These are phyloP conservation scores for Trypanosoma cruzi DNA, from an alignment of 208 protist genomes.

Conservation along the genomic window DNA sequence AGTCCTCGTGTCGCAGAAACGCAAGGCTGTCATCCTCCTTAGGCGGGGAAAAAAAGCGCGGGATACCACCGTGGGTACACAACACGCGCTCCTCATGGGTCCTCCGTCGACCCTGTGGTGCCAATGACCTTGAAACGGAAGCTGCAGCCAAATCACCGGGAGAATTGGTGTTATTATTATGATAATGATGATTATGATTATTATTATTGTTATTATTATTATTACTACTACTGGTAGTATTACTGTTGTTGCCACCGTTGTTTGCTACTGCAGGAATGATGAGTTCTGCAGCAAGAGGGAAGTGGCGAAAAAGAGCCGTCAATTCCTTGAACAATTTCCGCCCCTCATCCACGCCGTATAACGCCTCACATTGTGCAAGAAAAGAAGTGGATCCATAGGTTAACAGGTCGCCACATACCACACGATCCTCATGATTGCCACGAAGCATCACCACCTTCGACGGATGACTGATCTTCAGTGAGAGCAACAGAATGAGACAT, in stretches of 20 bases:
- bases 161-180: not conserved
- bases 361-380: conserved; percentile 57
- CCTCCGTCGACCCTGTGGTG: conserved; percentile 32
- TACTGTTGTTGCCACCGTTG: conserved; percentile 3
- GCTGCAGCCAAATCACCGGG: not conserved
- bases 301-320: conserved; percentile 68
- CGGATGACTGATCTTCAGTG: conserved; percentile 74
- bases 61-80: conserved; percentile 82
- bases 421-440: conserved; percentile 88
- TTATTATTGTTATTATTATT: conserved; percentile 11
- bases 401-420: conserved; percentile 68
- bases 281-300: conserved; percentile 71
- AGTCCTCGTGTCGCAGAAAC: conserved; percentile 45
- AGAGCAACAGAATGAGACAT: conserved; percentile 72
- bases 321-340: conserved; percentile 57
- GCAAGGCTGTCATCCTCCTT: conserved; percentile 48
- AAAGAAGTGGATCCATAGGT: conserved; percentile 74
- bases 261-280: conserved; percentile 55
- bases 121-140: conserved; percentile 21
- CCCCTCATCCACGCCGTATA: conserved; percentile 62
- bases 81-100: conserved; percentile 67
- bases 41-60: conserved; percentile 55
- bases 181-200: not conserved
- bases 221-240: conserved; percentile 11
- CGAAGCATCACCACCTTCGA: conserved; percentile 75